Base-by-base conservation (phyloP, 2,329 filamentous ascomycete genomes). In the Penicillium hesseltinei region DNA sequence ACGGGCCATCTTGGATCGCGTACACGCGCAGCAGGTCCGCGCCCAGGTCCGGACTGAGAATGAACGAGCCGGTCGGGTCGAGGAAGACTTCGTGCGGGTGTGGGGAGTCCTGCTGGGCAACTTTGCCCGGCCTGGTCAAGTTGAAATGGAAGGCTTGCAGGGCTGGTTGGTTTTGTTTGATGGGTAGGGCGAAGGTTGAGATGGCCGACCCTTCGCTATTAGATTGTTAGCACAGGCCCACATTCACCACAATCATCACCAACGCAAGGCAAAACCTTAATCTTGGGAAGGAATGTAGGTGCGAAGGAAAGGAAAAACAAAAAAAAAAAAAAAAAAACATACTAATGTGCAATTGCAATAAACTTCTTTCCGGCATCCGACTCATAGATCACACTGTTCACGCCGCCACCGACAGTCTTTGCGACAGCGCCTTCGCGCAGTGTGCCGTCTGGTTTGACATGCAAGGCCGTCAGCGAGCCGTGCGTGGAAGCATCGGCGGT, bases 31-130 rank as follows among this genome's bases (percentile, higher is more conserved):
- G 71, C 7, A 84, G 66, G 64, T 90, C 88, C 0, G 82, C 79
- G 40, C 88, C 85, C 5, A 92, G 78, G 64, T 90, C 88, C 1
- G 87, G 86, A 9, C 85, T 80, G 9, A 89, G 66, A 29, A 89
- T 65, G 70, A 82, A 90, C n/a, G 77, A 66, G 6, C 81, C 82
- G 2, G 84, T 87, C 7, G 87, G 88, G 68, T 90, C 88, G 35
- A 87, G 69, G 51, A 88, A 70, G n/a, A 83, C 81, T 67, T 88
- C 75, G 71, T 90, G 87, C 19, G 86, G 86, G 67, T 88, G 85
- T 3, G 86, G 77, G 7, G 79, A 76, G 42, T 82, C 77, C 71
- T 89, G 84, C 51, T 83, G 81, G 5, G 67, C 62, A 2, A 71
- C 62, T 23, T 76, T 68, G 43, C 77, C 78, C 0, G 73, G 72